Base-by-base conservation (phyloP, 192 early-diverging fungal species). In the Coemansia sp. region DNA sequence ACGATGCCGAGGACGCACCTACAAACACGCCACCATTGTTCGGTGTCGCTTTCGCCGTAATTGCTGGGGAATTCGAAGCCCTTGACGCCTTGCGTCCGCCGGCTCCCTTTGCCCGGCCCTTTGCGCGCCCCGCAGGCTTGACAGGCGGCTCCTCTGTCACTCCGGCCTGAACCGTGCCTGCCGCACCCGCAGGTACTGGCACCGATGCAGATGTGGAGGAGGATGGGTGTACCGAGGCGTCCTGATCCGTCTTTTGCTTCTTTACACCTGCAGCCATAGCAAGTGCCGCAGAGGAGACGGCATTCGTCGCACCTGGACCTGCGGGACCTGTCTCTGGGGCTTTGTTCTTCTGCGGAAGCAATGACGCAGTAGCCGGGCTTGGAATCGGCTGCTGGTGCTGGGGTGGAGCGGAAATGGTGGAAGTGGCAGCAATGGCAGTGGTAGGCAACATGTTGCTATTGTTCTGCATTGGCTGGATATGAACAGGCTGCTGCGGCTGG, bases 291-390 rank as follows among this genome's bases (percentile, higher is more conserved):
- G 61, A 26, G 54, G 65, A 47, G 4, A 53, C 61, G 5, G 4
- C 38, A 3, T 3, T 26, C 26, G 26, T 26, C 0, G 26, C 26
- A 3, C 26, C 26, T 26, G 26, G 26, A 3, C 26, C 26, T 26
- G 26, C 26, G 26, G 26, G 26, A 3, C 26, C 26, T 26, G 26
- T 26, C 0, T 45, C 11, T 18, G 73, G 68, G 15, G 65, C 64
- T 54, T 82, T 77, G 48, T 76, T 71, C 49, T 82, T 82, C 58
- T 74, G 74, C 23, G 74, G 74, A 26, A 74, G 57, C 39, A 64
- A 65, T 18, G 69, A 32, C 26, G 49, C 50, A 62, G 69, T 39
- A 32, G 65, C 21, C 15, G 52, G 12, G 52, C 6, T 23, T 10
- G 7, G 7, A 26, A 26, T 8, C 9, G 6, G 63, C 38, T 44